phyloP scores from a whole-genome alignment of 2,329 filamentous ascomycete genomes.

The Neurospora crassa region DNA sequence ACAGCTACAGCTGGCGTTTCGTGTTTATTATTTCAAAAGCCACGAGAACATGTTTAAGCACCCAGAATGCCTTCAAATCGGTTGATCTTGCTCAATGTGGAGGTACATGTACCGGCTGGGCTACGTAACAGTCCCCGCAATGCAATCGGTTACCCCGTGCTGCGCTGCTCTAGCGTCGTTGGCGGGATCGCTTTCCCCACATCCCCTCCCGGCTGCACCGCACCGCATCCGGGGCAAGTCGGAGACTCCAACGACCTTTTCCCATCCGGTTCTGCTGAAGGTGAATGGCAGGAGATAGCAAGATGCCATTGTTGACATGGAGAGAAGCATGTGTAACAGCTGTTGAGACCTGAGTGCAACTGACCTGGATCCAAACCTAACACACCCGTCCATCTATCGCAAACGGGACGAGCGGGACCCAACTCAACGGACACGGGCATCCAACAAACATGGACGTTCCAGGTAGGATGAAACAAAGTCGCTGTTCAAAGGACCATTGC shows the following conservation, averaged over 20 bases:
- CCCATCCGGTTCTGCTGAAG: not conserved
- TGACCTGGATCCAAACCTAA: not conserved
- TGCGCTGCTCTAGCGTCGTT: not conserved
- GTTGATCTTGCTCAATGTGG: not conserved
- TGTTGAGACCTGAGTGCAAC: not conserved
- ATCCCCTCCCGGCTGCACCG: not conserved
- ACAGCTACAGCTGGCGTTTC: too few species aligned
- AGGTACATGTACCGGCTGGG: not conserved
- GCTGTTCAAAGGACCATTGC: not conserved
- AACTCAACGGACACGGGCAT: not conserved
- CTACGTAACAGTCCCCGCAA: not conserved
- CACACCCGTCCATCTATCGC: not conserved
- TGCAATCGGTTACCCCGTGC: not conserved
- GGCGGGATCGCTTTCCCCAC: not conserved
- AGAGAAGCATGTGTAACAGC: not conserved
- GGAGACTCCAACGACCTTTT: not conserved
- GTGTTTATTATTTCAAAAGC: too few species aligned
- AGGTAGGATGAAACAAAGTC: not conserved
- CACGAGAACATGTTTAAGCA: too few species aligned
- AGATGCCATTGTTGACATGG: not conserved
- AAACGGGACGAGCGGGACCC: not conserved
- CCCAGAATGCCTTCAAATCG: not conserved
- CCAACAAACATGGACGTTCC: not conserved
- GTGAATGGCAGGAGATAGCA: not conserved
- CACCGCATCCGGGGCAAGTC: not conserved